Evolutionary conservation across 768 basidiomycete genomes (phyloP), one percentile per base, ranked within the genome.

Genomic region (Mycena olivaceomarginata): DNA sequence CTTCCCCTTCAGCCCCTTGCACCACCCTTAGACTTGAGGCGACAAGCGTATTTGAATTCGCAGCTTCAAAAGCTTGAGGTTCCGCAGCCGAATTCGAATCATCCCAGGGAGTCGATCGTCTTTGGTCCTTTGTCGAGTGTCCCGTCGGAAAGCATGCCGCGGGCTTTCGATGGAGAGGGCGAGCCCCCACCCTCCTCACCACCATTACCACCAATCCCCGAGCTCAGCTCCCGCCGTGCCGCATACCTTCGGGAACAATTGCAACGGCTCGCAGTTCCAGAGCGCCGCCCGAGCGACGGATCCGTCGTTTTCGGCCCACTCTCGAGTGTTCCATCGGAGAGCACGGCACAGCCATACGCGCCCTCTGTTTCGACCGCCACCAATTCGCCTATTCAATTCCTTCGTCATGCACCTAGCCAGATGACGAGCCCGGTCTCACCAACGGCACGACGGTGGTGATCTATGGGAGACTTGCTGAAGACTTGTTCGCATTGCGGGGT

Each of bases 271-370:
- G 46, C 43, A 9, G 56, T 37, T 20, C 25, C 60, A 1, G 70
- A 67, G 22, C 72, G 77, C 5, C 45, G 70, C 1, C 74, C 70
- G 4, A 72, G 66, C 66, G 51, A 64, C 4, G 70, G 67, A 7
- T 63, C 72, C 0, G 45, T 70, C 57, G 69, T 66, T 20, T 74
- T 74, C 10, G 48, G 72, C 7, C 77, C 77, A 22, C 59, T 77
- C 12, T 77, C 76, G 43, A 77, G 62, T 22, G 76, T 77, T 1
- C 76, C 73, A n/a, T 75, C 77, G 10, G 78, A 79, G 60, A 40
- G 67, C 67, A 70, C 72, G 2, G 65, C n/a, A 18, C 62, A 45
- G 31, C 70, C 46, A 43, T 68, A 62, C 31, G 65, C 48, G 22
- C 62, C 22, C 16, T 56, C 72, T 12, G n/a, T 59, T 20, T 72